These are phyloP conservation scores for Fagopyrum homotropicum DNA, from an alignment of 148 eudicot species.

Conservation along the genomic window DNA sequence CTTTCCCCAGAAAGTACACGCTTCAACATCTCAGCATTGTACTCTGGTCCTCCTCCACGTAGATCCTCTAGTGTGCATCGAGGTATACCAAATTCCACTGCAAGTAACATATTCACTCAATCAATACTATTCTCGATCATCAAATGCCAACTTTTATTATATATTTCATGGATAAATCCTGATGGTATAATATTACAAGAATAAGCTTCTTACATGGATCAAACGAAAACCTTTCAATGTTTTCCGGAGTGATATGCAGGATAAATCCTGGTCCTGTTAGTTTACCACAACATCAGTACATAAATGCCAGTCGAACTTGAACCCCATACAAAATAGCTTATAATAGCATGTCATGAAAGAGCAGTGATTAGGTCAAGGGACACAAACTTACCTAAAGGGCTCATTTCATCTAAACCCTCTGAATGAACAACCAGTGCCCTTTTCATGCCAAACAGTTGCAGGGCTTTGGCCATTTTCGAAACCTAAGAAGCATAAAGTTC, in stretches of 20 bases:
- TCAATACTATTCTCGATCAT: background rate
- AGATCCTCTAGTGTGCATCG: slow-evolving; percentile 72
- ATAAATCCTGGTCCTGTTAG: slow-evolving; percentile 76
- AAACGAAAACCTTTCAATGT: slow-evolving; percentile 69
- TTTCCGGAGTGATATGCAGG: slow-evolving; percentile 74
- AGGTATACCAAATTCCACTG: slow-evolving; percentile 94
- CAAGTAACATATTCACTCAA: slow-evolving; percentile 8
- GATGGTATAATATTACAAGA: background rate
- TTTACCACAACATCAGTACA: slow-evolving; percentile 6
- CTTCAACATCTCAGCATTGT: slow-evolving; percentile 78
- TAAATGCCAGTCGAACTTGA: background rate
- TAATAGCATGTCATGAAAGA: background rate
- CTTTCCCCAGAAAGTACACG: slow-evolving; percentile 75
- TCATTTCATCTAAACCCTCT: slow-evolving; percentile 92
- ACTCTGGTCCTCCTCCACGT: slow-evolving; percentile 86
- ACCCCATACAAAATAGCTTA: background rate
- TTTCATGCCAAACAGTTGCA: slow-evolving; percentile 94
- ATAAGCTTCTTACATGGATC: slow-evolving; percentile 70
- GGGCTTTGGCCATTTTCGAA: slow-evolving; percentile 82
- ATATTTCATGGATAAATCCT: background rate
- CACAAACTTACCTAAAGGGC: slow-evolving; percentile 63
- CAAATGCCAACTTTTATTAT: background rate
- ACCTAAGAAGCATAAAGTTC: slow-evolving; percentile 33
- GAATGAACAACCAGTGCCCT: slow-evolving; percentile 94
- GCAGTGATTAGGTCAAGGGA: background rate